Base-by-base conservation (phyloP, 768 basidiomycete species). In the Calocybe gangraenosa region DNA sequence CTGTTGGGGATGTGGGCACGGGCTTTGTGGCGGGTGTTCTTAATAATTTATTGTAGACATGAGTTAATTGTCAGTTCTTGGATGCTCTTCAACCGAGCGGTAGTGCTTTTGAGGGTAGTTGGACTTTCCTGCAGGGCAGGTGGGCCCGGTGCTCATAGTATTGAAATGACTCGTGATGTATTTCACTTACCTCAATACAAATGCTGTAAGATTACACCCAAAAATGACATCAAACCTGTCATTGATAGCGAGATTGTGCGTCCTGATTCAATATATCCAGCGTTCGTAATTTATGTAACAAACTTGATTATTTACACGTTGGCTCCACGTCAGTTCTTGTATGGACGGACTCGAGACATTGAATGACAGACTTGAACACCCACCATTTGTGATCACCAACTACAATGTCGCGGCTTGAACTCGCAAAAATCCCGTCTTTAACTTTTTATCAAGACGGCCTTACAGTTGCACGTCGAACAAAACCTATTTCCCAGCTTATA, bases 1-100 rank as follows among this genome's bases (percentile, higher is more conserved):
- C 58, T 98, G 95, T 61, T 85, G 79, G 77, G 95, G 94, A 10
- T 98, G 95, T 63, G 67, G 73, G 3, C 82, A 81, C 52, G 84
- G 84, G 11, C 66, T 84, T 35, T 90, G 88, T 60, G 76, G 80
- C 40, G 82, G 79, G 3, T 90, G 88, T 59, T 71, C 81, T 44
- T 59, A 67, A 22, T 11, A 54, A n/a, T n/a, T n/a, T n/a, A n/a
- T n/a, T n/a, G n/a, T n/a, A n/a, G n/a, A n/a, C n/a, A n/a, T n/a
- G n/a, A n/a, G n/a, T n/a, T n/a, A n/a, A n/a, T n/a, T n/a, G n/a
- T n/a, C n/a, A n/a, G n/a, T n/a, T n/a, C n/a, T n/a, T n/a, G n/a
- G n/a, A n/a, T n/a, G n/a, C n/a, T n/a, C n/a, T n/a, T n/a, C n/a
- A n/a, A n/a, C n/a, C n/a, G n/a, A n/a, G n/a, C n/a, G n/a, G n/a